Evolutionary conservation across 2,329 filamentous ascomycete species (phyloP).

Genomic region (Ceratocystiopsis minuta): DNA sequence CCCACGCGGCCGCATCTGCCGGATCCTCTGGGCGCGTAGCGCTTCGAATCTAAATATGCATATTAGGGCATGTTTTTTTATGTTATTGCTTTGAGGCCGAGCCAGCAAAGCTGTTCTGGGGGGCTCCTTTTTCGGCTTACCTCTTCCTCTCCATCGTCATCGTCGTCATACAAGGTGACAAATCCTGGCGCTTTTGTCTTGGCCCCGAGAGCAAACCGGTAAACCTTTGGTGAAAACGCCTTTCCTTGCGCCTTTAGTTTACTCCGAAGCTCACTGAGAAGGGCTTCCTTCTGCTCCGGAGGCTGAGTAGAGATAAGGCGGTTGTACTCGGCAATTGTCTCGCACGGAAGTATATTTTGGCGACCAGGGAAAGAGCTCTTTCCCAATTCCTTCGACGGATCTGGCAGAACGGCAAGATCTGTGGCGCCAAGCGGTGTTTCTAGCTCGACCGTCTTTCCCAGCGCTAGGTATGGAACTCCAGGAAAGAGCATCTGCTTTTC

Average conservation of each 20-base stretch:
- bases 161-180: conserved; percentile 2
- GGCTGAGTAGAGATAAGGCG: conserved; percentile 5
- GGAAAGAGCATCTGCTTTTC: conserved; percentile 4
- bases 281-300: conserved; percentile 6
- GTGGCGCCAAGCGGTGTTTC: conserved; percentile 6
- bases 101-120: too few relatives aligned
- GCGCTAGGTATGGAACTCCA: conserved; percentile 5
- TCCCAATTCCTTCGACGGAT: conserved; percentile 9
- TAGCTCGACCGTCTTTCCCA: conserved; percentile 7
- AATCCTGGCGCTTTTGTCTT: too few relatives aligned
- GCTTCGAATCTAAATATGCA: conserved; percentile 13
- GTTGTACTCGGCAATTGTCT: conserved; percentile 9
- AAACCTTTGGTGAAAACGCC: conserved; percentile 7
- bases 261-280: conserved; percentile 8
- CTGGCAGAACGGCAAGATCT: conserved; percentile 9
- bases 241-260: conserved; percentile 8
- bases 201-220: conserved; percentile 6
- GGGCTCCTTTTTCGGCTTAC: conserved; percentile 9
- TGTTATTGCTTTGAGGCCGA: too few relatives aligned
- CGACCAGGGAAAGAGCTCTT: conserved; percentile 8
- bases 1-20: conserved; percentile 32
- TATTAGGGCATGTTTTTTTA: too few relatives aligned
- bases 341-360: conserved; percentile 7
- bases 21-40: conserved; percentile 25
- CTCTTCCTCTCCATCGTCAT: conserved; percentile 8